Base-by-base conservation (phyloP, 2,329 filamentous ascomycete genomes). In the Trichocomaceae sp. region DNA sequence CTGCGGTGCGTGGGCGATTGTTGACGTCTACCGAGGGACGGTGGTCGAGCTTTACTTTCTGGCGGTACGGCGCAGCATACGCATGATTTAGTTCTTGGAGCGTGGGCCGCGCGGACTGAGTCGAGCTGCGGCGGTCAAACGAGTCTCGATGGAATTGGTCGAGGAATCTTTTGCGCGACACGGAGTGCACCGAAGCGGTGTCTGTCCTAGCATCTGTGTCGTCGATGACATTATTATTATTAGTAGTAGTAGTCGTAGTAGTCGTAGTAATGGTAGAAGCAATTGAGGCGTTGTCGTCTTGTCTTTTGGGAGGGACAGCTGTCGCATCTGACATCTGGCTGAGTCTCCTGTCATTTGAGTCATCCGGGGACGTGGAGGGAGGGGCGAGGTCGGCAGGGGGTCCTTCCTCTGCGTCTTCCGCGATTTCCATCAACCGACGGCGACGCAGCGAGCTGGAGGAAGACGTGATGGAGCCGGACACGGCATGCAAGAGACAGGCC, bases 321-420 rank as follows among this genome's bases (percentile, higher is more conserved):
- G 70, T 73, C 47, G 65, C 64, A 51, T 72, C 62, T 19, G 72
- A 66, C 53, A 64, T 58, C 49, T 67, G 64, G 47, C 69, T 71
- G 58, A 47, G 56, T 31, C 54, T 52, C 47, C 57, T 56, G 41
- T 53, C 44, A 20, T 31, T 33, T 5, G 54, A 41, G 6, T 41
- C 39, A 22, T 52, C 54, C 5, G 45, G 44, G 7, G 29, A 41
- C 20, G 19, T 26, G 19, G 37, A 29, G 13, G 45, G 39, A 2
- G 29, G 29, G 1, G 33, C 45, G 35, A 60, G 62, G 26, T 57
- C 59, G 41, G 56, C 54, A 26, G 62, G 50, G 53, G 82, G 76
- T 64, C 84, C 85, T 64, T 95, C 90, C 66, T 95, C 90, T 52
- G 86, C 88, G 73, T 93, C 88, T 72, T 97, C 93, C n/a, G 87